These are phyloP conservation scores for Boletellus sp. DNA, from an alignment of 768 basidiomycete species.

Conservation along the genomic window DNA sequence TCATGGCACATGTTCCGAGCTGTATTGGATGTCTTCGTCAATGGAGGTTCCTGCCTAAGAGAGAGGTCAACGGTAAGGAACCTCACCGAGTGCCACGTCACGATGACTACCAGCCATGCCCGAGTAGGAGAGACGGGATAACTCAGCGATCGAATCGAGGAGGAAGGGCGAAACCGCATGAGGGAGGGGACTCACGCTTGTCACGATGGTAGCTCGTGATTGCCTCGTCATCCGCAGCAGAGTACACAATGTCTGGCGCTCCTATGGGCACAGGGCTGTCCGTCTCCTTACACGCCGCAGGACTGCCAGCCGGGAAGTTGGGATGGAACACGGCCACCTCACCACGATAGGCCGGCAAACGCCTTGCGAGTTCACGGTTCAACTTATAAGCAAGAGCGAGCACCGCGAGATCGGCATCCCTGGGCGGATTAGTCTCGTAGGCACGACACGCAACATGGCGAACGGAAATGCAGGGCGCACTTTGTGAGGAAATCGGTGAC, in stretches of 20 bases:
- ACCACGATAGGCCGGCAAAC: constrained; percentile 37
- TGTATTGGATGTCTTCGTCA: constrained; percentile 18
- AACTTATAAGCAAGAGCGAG: constrained; percentile 54
- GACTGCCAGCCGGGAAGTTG: constrained; percentile 24
- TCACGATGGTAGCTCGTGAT: constrained; percentile 26
- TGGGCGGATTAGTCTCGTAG: background rate
- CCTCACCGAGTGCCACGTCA: background rate
- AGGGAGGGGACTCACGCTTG: background rate
- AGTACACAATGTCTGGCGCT: constrained; percentile 31
- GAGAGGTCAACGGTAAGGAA: background rate
- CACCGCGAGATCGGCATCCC: constrained; percentile 38
- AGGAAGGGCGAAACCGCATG: no score
- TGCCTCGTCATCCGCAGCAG: constrained; percentile 31
- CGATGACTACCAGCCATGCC: no score
- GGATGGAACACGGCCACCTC: constrained; percentile 15
- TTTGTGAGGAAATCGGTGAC: constrained; percentile 41
- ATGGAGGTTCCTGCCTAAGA: no score
- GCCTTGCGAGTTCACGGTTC: constrained; percentile 48
- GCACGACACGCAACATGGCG: no score
- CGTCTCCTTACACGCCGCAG: constrained; percentile 20
- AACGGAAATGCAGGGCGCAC: constrained; percentile 26
- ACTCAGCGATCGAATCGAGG: background rate
- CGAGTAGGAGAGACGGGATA: background rate
- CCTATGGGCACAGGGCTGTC: constrained; percentile 20
- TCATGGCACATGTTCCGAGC: constrained; percentile 71